A percentile compares a stretch with the other conserved stretches of the same genome.
phyloP scores from a whole-genome alignment of 1,284 basidiomycete genomes.

The Austropuccinia psidii region DNA sequence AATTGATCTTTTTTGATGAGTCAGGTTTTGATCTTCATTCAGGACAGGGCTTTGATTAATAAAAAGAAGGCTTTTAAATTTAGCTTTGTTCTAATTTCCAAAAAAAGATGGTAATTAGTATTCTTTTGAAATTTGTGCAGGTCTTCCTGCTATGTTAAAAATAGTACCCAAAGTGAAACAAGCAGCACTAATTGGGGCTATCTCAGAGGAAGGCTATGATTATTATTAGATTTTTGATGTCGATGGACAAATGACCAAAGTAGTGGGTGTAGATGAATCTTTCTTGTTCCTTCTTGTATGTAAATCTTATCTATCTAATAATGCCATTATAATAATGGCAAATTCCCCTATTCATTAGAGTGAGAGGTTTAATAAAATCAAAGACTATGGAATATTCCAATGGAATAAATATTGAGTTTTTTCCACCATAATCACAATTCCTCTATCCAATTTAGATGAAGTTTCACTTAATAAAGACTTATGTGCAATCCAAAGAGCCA shows the following conservation, averaged over 20 bases:
- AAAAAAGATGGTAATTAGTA: no score
- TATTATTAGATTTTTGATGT: not conserved
- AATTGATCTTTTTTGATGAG: not conserved
- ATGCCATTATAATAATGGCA: no score
- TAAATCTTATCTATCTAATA: not conserved
- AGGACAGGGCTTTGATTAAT: not conserved
- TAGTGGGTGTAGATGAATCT: not conserved
- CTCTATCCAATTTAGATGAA: no score
- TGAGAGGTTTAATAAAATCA: not conserved
- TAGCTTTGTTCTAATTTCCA: no score
- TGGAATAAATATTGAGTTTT: not conserved
- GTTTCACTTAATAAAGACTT: no score
- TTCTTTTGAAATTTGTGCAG: not conserved
- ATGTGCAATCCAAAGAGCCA: no score
- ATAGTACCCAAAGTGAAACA: slow-evolving; percentile 1
- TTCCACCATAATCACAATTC: not conserved
- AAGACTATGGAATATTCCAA: no score
- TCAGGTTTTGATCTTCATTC: slow-evolving; percentile 3
- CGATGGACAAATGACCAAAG: not conserved
- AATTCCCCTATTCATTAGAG: not conserved
- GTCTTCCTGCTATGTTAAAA: not conserved
- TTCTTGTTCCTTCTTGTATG: no score
- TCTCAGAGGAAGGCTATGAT: not conserved
- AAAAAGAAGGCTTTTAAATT: no score
- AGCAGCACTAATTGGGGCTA: not conserved